Base-by-base conservation (phyloP, 257 asterid genomes). In the Phtheirospermum japonicum region DNA sequence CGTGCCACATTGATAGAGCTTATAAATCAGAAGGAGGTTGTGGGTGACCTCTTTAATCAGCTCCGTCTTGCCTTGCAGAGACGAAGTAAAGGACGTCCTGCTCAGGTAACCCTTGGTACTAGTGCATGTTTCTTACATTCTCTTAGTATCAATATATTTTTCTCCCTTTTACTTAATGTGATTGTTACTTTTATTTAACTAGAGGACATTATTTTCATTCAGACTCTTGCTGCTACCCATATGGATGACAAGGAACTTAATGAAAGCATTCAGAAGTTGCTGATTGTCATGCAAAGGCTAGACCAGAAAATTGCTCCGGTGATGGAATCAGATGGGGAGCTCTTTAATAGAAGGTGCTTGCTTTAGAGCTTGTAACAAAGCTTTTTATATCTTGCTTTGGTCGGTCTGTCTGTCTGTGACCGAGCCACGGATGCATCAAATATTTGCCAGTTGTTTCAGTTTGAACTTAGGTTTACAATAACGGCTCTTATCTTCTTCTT, bases 1-100 rank as follows among this genome's bases (percentile, higher is more conserved):
- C 88, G 95, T 66, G 94, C 85, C 59, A 70, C 75, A 40, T 60
- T 89, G 76, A 79, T 89, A 69, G 94, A 89, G 66, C 94, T 86
- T 57, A 67, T 89, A 73, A 86, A 82, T 82, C 93, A 89, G 71
- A 89, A 89, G 76, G 96, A 89, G 86, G 83, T 84, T 36, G 81
- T 89, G 3, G 96, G 96, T 12, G 96, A 84, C 80, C 94, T 89
- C 76, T 89, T 89, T 69, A 89, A 89, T 79, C 96, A 89, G 84
- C 96, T 89, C 64, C 90, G 96, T 28, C 90, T 89, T 59, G 87
- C 96, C 72, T 71, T 89, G 68, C 96, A 89, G 71, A 79, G 96
- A 73, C 82, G 86, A 76, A 73, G 71, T 34, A 72, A 65, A 66
- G 96, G 80, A 51, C 95, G 96, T 26, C 96, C 96, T 54, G 96